These are phyloP conservation scores for Triticum urartu DNA, from an alignment of 176 grass and related monocot genomes.

Conservation along the genomic window DNA sequence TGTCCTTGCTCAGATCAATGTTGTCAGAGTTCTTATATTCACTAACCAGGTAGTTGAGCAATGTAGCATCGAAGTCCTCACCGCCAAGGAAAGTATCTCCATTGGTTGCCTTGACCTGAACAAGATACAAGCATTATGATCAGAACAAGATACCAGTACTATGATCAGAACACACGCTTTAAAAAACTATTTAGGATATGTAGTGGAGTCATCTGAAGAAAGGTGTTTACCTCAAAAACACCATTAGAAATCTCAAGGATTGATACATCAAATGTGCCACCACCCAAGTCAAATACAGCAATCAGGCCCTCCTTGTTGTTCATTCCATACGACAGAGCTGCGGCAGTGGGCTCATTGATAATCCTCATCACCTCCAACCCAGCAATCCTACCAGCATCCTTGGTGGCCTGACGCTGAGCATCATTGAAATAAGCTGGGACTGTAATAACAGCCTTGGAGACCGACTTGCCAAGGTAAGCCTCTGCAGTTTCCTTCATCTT, in stretches of 20 bases:
- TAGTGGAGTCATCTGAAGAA: background rate
- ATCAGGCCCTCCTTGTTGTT: slow-evolving; percentile 99
- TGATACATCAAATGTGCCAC: slow-evolving; percentile 99
- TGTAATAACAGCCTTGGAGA: slow-evolving; percentile 90
- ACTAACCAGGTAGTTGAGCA: slow-evolving; percentile 82
- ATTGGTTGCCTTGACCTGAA: slow-evolving; percentile 96
- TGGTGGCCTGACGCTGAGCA: slow-evolving; percentile 88
- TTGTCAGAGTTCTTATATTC: slow-evolving; percentile 93
- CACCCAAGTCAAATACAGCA: slow-evolving; percentile 97
- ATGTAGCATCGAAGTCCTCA: slow-evolving; percentile 84
- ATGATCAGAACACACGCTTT: background rate
- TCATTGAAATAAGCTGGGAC: slow-evolving; percentile 95
- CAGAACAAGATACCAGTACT: background rate
- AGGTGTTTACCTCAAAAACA: slow-evolving; percentile 84
- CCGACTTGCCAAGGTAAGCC: slow-evolving; percentile 69
- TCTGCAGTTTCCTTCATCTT: slow-evolving; percentile 97
- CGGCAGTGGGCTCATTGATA: slow-evolving; percentile 96
- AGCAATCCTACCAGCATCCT: slow-evolving; percentile 94
- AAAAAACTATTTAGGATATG: background rate
- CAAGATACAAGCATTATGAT: slow-evolving; percentile 13
- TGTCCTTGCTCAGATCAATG: slow-evolving; percentile 88
- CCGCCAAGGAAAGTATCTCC: slow-evolving; percentile 99
- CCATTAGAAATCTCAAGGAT: slow-evolving; percentile 95
- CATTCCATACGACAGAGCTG: slow-evolving; percentile 98
- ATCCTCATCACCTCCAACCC: slow-evolving; percentile 92